Percentiles rank a stretch among this genome's conserved stretches.
Conservation (phyloP, 257 asterid species). For the Hygrophila difformis region DNA sequence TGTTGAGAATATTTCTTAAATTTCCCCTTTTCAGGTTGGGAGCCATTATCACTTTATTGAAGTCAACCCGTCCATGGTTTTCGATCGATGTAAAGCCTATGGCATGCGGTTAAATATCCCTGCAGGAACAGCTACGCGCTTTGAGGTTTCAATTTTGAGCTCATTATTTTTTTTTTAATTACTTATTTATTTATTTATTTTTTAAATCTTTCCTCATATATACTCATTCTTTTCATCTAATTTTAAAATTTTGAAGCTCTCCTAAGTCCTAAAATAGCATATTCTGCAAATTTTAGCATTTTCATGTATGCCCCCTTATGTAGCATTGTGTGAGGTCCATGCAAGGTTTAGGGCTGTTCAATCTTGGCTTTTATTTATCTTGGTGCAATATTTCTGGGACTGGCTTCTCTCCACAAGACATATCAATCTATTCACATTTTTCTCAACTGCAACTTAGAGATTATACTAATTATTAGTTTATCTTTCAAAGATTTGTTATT, state of each 20-base stretch:
- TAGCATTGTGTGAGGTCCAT: slow-evolving; percentile 3
- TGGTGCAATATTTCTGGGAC: not conserved
- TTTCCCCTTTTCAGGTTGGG: slow-evolving; percentile 59
- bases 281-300: slow-evolving; percentile 17
- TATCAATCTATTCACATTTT: slow-evolving; percentile 9
- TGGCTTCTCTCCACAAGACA: not conserved
- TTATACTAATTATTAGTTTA: slow-evolving; percentile 6
- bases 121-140: slow-evolving; percentile 92
- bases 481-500: slow-evolving; percentile 1
- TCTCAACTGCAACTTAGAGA: slow-evolving; percentile 1
- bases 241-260: not conserved
- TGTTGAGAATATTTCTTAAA: slow-evolving; percentile 10
- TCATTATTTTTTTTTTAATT: too few relatives aligned
- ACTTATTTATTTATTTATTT: too few relatives aligned
- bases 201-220: slow-evolving; percentile 7
- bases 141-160: slow-evolving; percentile 57
- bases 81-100: slow-evolving; percentile 67
- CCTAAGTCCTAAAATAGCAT: not conserved
- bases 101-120: slow-evolving; percentile 90
- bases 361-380: slow-evolving; percentile 1
- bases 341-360: slow-evolving; percentile 2
- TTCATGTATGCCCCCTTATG: not conserved
- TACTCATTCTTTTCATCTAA: slow-evolving; percentile 8
- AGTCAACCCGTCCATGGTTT: slow-evolving; percentile 70
- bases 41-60: slow-evolving; percentile 97